Conservation (phyloP, 371 early-diverging fungal species). For the Conidiobolus incongruus region DNA sequence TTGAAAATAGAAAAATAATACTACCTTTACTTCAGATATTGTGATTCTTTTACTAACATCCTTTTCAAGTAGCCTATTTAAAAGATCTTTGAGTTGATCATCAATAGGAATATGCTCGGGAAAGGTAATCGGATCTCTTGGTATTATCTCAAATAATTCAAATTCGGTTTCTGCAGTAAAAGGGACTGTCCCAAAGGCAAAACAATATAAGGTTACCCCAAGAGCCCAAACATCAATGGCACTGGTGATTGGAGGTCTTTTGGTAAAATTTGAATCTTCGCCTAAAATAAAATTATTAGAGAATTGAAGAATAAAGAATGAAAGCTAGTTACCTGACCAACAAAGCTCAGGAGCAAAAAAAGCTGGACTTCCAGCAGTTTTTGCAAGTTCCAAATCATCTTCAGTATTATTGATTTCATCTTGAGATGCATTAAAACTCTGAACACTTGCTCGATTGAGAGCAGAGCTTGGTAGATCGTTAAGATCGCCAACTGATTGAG, state of each 20-base stretch:
- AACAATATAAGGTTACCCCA: constrained; percentile 96
- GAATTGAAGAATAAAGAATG: too few relatives aligned
- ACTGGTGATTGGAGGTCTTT: constrained; percentile 37
- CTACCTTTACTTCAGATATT: constrained; percentile 61
- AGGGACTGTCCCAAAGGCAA: constrained; percentile 88
- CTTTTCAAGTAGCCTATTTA: constrained; percentile 53
- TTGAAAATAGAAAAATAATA: background rate
- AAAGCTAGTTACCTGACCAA: constrained; percentile 26
- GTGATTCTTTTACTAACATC: constrained; percentile 64
- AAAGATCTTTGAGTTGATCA: constrained; percentile 28
- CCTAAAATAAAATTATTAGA: too few relatives aligned
- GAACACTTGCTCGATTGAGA: too few relatives aligned
- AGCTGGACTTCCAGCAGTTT: constrained; percentile 92
- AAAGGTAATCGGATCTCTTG: constrained; percentile 34
- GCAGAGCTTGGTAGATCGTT: too few relatives aligned
- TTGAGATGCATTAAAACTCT: too few relatives aligned
- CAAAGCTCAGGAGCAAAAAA: constrained; percentile 96
- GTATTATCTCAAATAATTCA: constrained; percentile 80
- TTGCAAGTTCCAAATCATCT: constrained; percentile 60
- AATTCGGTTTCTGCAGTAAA: constrained; percentile 92
- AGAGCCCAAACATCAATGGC: constrained; percentile 97
- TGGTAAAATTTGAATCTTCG: background rate
- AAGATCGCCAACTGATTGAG: too few relatives aligned
- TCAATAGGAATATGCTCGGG: constrained; percentile 19
- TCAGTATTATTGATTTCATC: background rate